Conservation (phyloP, 2,329 filamentous ascomycete genomes). For the Aspergillus sp. region DNA sequence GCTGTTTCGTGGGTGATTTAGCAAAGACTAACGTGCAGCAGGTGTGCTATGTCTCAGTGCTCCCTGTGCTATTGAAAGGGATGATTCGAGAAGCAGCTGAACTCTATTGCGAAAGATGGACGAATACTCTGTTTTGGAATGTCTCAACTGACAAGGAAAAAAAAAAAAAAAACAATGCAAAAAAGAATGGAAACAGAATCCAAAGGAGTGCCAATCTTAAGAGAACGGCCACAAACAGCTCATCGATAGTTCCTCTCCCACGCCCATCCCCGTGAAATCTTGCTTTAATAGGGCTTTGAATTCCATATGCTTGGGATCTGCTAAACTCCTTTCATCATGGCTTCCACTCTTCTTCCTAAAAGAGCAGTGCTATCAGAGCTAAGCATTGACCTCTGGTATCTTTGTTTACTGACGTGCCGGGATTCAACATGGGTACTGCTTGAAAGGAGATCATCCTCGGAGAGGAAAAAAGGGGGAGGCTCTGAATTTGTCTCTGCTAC, state of each 20-base stretch:
- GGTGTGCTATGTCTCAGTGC: slow-evolving; percentile 11
- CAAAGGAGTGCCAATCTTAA: not conserved
- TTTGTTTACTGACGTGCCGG: slow-evolving; percentile 6
- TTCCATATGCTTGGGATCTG: slow-evolving; percentile 5
- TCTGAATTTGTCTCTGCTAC: slow-evolving; percentile 3
- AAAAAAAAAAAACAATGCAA: not conserved
- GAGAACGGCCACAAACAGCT: not conserved
- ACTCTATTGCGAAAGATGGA: not conserved
- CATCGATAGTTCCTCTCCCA: not conserved
- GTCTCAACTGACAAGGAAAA: slow-evolving; percentile 3
- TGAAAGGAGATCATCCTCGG: slow-evolving; percentile 6
- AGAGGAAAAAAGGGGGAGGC: not conserved
- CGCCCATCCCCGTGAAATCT: not conserved
- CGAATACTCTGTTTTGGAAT: slow-evolving; percentile 2
- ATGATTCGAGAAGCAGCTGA: slow-evolving; percentile 13
- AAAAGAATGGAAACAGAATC: not conserved
- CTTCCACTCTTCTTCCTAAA: slow-evolving; percentile 5
- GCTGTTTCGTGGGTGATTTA: slow-evolving; percentile 1
- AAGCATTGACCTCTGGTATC: slow-evolving; percentile 9
- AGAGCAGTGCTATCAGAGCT: slow-evolving; percentile 8
- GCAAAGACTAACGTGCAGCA: not conserved
- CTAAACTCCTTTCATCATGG: slow-evolving; percentile 12
- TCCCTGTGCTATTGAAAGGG: not conserved
- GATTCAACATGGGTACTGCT: slow-evolving; percentile 12
- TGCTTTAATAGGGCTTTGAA: slow-evolving; percentile 10